Evolutionary conservation across 2,329 filamentous ascomycete genomes (phyloP), one percentile per base, ranked within the genome.

Genomic region (Elsinoe australis): DNA sequence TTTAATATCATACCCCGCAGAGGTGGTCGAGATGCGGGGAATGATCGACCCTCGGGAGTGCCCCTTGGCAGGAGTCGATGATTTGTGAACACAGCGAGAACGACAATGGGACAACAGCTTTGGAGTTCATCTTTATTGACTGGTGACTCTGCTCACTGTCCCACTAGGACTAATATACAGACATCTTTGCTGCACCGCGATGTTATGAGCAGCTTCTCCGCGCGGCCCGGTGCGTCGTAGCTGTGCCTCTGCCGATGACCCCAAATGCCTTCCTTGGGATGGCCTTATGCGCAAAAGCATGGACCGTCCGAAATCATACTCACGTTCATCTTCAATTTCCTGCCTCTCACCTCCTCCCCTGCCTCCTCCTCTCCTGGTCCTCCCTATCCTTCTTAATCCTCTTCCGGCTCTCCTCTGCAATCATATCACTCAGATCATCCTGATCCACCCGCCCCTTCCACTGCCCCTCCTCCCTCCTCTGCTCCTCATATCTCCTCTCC

Each of bases 391-490:
- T 79, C 76, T 89, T 94, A 63, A 89, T 77, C 63, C 88, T 78
- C 76, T 96, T 96, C 55, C 87, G 78, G 61, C 82, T 87, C 70
- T 96, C 92, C 59, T 87, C 83, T 9, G 87, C 87, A 70, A 98
- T 95, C 86, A 98, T 94, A 60, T 95, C 86, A 59, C 83, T 90
- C 49, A 98, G 68, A 62, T 95, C 90, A 36, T 39, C 45, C 63
- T 94, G 86, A 66, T 83, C 83, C 50, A 80, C 78, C 78, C 83
- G 87, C 58, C 80, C 76, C 14, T 81, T 80, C 62, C 85, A 83
- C 54, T 82, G 76, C 51, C 71, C 73, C 7, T 64, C 65, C 47
- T 83, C 73, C 59, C 79, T 74, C 59, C 76, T 75, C 63, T 80
- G 72, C 26, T 73, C 80, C 51, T 96, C 89, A 60, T 94, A 98